Percentiles rank a stretch among this genome's conserved stretches.
phyloP scores from a whole-genome alignment of 176 grass and related monocot genomes.

The Bolboschoenus planiculmis region DNA sequence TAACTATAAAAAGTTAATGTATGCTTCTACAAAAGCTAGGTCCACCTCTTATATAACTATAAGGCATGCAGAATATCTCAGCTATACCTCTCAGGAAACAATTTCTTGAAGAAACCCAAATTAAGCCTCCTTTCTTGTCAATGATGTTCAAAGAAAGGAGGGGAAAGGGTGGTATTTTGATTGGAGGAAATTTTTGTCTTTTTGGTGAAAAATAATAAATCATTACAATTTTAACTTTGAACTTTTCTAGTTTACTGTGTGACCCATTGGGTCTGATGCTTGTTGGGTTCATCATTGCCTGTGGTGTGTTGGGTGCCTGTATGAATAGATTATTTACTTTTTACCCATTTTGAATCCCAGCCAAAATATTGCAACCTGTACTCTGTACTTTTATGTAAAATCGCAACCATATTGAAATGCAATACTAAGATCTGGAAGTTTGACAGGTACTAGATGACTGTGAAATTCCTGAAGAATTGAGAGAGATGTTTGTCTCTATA shows the following conservation, averaged over 20 bases:
- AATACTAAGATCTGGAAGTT: constrained; percentile 12
- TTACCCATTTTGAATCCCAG: neutral
- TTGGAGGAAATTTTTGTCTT: neutral
- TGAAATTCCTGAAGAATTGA: constrained; percentile 67
- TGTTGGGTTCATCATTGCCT: neutral
- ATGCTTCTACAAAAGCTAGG: neutral
- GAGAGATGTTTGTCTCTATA: constrained; percentile 75
- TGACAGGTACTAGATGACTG: constrained; percentile 69
- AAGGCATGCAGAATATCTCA: neutral
- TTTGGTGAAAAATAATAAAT: neutral
- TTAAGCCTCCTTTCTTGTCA: neutral
- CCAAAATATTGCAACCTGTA: neutral
- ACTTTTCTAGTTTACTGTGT: neutral
- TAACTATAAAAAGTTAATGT: neutral
- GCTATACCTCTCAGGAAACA: neutral
- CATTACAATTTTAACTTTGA: neutral
- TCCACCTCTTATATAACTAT: neutral
- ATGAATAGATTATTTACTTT: neutral
- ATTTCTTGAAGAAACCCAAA: neutral
- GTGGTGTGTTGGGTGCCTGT: neutral
- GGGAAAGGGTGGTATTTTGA: neutral
- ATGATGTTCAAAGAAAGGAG: neutral
- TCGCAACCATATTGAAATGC: neutral
- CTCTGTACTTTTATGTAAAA: neutral
- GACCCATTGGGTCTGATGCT: neutral